Conservation (phyloP, 495 filamentous ascomycete genomes). For the Schizothecium vesticola region DNA sequence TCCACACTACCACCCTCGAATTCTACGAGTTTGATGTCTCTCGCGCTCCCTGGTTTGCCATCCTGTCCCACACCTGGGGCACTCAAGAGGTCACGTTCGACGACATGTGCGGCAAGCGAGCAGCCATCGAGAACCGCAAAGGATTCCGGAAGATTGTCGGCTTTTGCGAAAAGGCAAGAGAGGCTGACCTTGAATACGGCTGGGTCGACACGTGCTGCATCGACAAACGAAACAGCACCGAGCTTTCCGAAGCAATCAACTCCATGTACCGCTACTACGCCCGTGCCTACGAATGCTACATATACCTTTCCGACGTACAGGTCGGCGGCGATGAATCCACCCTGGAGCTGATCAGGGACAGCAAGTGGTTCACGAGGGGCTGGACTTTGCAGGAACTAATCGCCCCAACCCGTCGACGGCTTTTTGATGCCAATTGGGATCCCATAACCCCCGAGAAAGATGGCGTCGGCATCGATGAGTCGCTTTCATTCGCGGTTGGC, state of each 20-base stretch:
- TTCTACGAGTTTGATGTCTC: neutral
- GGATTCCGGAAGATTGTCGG: slow-evolving; percentile 28
- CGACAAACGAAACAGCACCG: slow-evolving; percentile 38
- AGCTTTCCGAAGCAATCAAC: slow-evolving; percentile 33
- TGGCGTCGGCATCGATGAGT: neutral
- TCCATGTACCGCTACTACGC: slow-evolving; percentile 6
- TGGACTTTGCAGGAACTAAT: neutral
- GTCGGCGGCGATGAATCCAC: neutral
- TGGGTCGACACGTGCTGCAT: slow-evolving; percentile 41
- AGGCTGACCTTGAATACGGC: slow-evolving; percentile 22
- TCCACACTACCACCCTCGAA: neutral
- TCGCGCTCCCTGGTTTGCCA: neutral
- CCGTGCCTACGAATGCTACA: neutral
- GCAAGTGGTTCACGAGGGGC: neutral
- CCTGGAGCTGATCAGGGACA: neutral
- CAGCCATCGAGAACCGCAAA: slow-evolving; percentile 2
- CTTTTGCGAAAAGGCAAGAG: slow-evolving; percentile 17
- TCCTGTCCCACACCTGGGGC: slow-evolving; percentile 1
- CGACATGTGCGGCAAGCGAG: neutral
- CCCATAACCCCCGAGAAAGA: neutral
- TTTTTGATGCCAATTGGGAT: neutral
- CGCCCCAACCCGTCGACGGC: neutral
- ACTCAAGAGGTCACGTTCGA: neutral
- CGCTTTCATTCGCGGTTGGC: neutral
- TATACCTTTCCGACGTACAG: neutral